Evolutionary conservation across 2,329 filamentous ascomycete species (phyloP), one percentile per base, ranked within the genome.

Genomic region (Trichophyton simii): DNA sequence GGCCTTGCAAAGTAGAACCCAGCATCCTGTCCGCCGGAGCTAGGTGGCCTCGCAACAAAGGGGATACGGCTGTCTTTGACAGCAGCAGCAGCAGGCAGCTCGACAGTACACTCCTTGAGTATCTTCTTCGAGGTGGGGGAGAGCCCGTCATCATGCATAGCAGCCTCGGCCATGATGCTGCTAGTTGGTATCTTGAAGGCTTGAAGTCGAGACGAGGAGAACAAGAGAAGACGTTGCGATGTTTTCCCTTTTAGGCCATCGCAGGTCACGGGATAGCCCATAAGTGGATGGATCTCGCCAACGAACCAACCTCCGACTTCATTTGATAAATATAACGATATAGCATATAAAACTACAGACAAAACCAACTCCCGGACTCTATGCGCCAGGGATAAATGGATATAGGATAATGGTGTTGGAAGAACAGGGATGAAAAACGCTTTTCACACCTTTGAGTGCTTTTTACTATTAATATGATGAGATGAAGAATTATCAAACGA

Each of bases 1-100:
- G 72, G 73, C 58, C 69, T 73, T 15, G 69, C 64, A 62, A 75
- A 76, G 4, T 68, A 70, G 61, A 76, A 74, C 1, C 64, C 65
- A 7, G 66, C 42, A 18, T 65, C 54, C 50, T 74, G 69, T 25
- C 71, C 62, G 1, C 66, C 68, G 5, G 69, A 70, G 48, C 66
- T 72, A 20, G 65, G 60, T 11, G 72, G 72, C 1, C 72, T 70
- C 46, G 71, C 66, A 62, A 74, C 68, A 38, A 73, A 63, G 6
- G 69, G 58, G 25, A 69, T 65, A 31, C 62, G 61, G 44, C 61
- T 60, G 9, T 59, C 44, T 13, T 60, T 65, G 38, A 48, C 60
- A 34, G 58, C 31, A 18, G 61, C 38, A 46, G 62, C 38, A 46
- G 62, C 46, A 18, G 50, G 46, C n/a, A 66, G n/a, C 34, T 64